Evolutionary conservation across 495 filamentous ascomycete genomes (phyloP), one percentile per base, ranked within the genome.

Genomic region (Annulohypoxylon maeteangense): DNA sequence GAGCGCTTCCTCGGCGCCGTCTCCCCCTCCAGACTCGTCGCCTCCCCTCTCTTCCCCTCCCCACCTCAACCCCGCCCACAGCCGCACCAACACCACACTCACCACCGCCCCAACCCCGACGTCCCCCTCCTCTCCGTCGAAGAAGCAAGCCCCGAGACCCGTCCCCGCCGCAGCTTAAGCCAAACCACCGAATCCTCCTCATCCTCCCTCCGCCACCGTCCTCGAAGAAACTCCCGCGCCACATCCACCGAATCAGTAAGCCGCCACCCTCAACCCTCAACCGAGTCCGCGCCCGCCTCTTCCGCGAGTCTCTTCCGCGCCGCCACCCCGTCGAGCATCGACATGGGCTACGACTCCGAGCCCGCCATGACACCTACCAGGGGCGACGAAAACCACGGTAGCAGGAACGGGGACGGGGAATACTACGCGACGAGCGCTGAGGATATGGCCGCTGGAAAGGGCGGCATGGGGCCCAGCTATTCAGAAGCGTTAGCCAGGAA

Each of bases 301-400:
- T 29, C 32, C 45, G 45, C 58, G 0, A 55, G 66, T n/a, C 61
- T 44, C 57, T 75, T 47, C 59, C 73, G 61, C 4, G 70, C 75
- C n/a, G 53, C 73, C 8, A 72, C 73, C 20, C 73, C 70, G 0
- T 66, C 73, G 3, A 72, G 73, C 48, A 44, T 73, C 23, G 75
- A 77, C 14, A 54, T 67, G 45, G 73, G 69, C 16, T 77, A 77
- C 38, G 75, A 77, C 50, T 77, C 75, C 10, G 73, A 77, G 34
- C 75, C 75, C 4, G 70, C 67, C 25, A 50, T 75, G 65, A 74
- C 73, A 31, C 67, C 73, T 3, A 10, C 34, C 51, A 44, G 38
- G 25, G 38, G 54, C 8, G 40, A 27, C 7, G 38, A 51, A 3
- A 31, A 20, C 2, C 20, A 12, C 18, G 22, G 18, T 5, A n/a